Evolutionary conservation across 352 stramenopile genomes (phyloP), one percentile per base, ranked within the genome.

Genomic region (Phytopythium litorale): DNA sequence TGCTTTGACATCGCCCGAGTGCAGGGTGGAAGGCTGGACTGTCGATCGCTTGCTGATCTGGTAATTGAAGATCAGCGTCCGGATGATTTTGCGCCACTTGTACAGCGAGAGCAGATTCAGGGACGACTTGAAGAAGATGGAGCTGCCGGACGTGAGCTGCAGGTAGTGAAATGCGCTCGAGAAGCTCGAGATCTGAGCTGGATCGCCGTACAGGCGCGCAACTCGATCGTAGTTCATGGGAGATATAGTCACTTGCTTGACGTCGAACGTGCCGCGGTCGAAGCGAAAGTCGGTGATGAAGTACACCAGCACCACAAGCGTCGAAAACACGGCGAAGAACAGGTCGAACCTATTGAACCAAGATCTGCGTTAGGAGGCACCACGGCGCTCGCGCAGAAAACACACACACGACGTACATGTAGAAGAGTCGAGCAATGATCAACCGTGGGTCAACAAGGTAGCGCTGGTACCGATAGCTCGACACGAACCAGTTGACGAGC

Each of bases 281-380:
- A 83, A 79, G 4, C 72, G 19, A 35, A 86, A 86, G 1, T 70
- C 61, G 19, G 60, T 13, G 18, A 72, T 56, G 11, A 65, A 71
- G 51, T 80, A 83, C 0, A 71, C 53, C 8, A 85, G 49, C 21
- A 83, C 73, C 6, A 76, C 60, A 7, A 81, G 37, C 12, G 73
- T 66, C 19, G 76, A 66, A 21, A 81, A 86, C 12, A 75, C 76
- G 1, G 72, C 76, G 40, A 86, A 86, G 65, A 83, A 83, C 3
- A 86, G 46, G 35, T 83, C 73, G 42, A 49, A 49, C 42, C 42
- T 49, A 7, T 32, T 32, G 28, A 7, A 32, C 3, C 3, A 32
- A 32, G 28, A 0, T 4, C 0, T 2, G 28, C 28, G 28, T 32
- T 32, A 32, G 28, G 28, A 32, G 28, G 3, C 28, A 32, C 7